Base-by-base conservation (phyloP, 148 eudicot species). In the Pouteria glomerata region DNA sequence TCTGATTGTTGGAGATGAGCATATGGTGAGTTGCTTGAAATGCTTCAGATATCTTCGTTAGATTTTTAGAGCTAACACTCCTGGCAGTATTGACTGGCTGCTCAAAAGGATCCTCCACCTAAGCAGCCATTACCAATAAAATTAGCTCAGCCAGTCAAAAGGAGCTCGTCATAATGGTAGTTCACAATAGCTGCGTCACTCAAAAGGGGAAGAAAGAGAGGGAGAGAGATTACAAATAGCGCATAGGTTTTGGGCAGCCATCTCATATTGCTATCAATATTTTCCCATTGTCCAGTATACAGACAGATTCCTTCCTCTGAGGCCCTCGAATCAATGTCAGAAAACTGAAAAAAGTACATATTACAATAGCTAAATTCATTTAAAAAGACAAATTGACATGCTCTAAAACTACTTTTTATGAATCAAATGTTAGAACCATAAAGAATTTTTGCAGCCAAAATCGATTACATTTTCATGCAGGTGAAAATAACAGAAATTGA, bases 241-340 rank as follows among this genome's bases (percentile, higher is more conserved):
- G 93, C 82, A 81, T 82, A 86, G 51, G 93, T 91, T 82, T 81
- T 83, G n/a, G 97, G 97, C 60, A 83, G 85, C 98, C 98, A 94
- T 83, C 87, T 81, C 80, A 80, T 88, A 77, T 92, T 94, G 72
- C 76, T 77, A 31, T 60, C 70, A 10, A 94, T 86, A 59, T 80
- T 81, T 77, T 91, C 97, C 93, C 89, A 83, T 65, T 47, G 83
- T 74, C 97, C 97, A 53, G 81, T 80, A 81, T 74, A 85, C 31
- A 86, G 68, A 74, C 90, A 82, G 33, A 94, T 83, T 66, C 97
- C 98, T 77, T 86, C 87, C 4, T 81, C 79, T 66, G 69, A 27
- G 34, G 97, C 91, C 84, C 83, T 91, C 16, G 58, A 60, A 72
- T 78, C 74, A 45, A 94, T 89, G 74, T 87, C 83, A 60, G 81